Conservation (phyloP, 2,329 filamentous ascomycete species). For the Diplocarpon rosae region DNA sequence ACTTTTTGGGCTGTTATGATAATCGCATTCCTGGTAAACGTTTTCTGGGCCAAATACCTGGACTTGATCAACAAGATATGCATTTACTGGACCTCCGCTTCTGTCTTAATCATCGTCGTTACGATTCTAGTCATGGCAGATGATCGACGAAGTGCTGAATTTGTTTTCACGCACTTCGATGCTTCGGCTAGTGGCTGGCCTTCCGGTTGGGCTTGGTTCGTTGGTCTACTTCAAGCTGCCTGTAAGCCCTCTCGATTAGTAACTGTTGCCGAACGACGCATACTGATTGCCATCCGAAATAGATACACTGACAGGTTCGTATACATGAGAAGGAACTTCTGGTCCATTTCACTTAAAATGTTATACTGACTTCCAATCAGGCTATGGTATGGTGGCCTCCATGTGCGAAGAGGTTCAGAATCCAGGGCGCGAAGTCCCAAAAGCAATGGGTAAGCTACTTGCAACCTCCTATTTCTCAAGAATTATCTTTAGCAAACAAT, state of each 20-base stretch:
- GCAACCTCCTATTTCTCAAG: background rate
- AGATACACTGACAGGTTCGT: constrained; percentile 42
- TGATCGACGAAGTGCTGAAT: constrained; percentile 44
- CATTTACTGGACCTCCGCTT: constrained; percentile 59
- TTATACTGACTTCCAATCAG: background rate
- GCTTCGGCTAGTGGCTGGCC: constrained; percentile 55
- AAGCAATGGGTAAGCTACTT: constrained; percentile 40
- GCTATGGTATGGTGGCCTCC: constrained; percentile 60
- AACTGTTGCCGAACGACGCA: background rate
- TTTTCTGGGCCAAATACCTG: constrained; percentile 49
- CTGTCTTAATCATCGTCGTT: constrained; percentile 58
- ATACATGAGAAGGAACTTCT: background rate
- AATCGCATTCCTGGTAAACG: constrained; percentile 52
- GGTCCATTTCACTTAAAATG: background rate
- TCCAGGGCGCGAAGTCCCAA: constrained; percentile 57
- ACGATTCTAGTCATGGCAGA: constrained; percentile 46
- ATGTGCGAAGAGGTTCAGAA: constrained; percentile 67
- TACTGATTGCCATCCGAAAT: constrained; percentile 20
- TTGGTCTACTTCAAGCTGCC: constrained; percentile 54
- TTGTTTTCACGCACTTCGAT: constrained; percentile 60
- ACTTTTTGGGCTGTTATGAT: constrained; percentile 64
- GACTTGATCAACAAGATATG: constrained; percentile 63
- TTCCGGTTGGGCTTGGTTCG: constrained; percentile 60
- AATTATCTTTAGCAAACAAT: no score
- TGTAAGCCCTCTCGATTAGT: constrained; percentile 11